These are phyloP conservation scores for Ustilago nuda DNA, from an alignment of 1,284 basidiomycete species.

Conservation along the genomic window DNA sequence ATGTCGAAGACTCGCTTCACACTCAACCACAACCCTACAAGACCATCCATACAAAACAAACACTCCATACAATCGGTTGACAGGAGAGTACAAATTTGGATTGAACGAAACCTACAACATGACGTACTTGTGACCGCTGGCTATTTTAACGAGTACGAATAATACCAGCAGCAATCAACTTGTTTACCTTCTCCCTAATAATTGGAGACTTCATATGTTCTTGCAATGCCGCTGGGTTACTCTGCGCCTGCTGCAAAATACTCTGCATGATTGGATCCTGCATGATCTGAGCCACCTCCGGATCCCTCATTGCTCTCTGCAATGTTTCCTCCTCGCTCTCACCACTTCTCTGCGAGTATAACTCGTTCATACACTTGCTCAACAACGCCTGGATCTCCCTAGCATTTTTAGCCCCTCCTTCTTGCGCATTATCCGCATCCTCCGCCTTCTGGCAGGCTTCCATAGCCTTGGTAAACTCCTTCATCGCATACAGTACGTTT, in stretches of 20 bases:
- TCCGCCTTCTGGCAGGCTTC: constrained; percentile 62
- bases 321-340: constrained; percentile 95
- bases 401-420: constrained; percentile 51
- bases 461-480: constrained; percentile 82
- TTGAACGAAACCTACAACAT: not conserved
- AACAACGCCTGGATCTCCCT: constrained; percentile 59
- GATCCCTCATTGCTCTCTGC: constrained; percentile 94
- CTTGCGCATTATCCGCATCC: constrained; percentile 50
- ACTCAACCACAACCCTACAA: not conserved
- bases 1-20: not conserved
- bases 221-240: constrained; percentile 86
- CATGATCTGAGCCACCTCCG: constrained; percentile 83
- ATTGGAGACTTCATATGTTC: constrained; percentile 93
- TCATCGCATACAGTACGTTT: constrained; percentile 87
- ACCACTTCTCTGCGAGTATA: constrained; percentile 82
- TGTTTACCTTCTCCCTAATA: constrained; percentile 86
- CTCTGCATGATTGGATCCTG: constrained; percentile 73
- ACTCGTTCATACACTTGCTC: constrained; percentile 75
- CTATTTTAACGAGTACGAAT: constrained; percentile 72
- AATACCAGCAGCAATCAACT: constrained; percentile 92
- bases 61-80: not conserved
- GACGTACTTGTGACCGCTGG: too few relatives aligned
- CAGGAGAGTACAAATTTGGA: not conserved
- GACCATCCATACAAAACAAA: not conserved
- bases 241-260: constrained; percentile 93